Conservation (phyloP, 139 green algal genomes). For the Micractinium conductrix region DNA sequence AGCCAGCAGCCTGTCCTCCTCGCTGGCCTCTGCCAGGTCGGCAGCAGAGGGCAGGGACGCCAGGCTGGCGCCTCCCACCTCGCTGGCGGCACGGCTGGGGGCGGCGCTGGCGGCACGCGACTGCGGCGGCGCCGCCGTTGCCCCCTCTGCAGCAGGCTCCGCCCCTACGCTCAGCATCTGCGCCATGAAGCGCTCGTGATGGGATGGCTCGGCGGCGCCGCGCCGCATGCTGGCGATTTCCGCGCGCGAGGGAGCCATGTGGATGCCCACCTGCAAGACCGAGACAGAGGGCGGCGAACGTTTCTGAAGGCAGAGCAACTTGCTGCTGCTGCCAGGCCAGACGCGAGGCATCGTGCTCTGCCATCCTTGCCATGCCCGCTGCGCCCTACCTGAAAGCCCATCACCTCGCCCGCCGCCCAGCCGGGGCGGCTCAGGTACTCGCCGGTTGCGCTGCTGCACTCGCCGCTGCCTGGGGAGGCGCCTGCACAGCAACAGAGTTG, state of each 20-base stretch:
- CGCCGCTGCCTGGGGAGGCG: background rate
- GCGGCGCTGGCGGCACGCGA: too few relatives aligned
- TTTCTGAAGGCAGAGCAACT: background rate
- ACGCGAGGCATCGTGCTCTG: too few relatives aligned
- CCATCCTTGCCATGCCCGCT: background rate
- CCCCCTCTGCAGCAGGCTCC: too few relatives aligned
- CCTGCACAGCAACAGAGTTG: background rate
- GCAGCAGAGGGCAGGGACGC: too few relatives aligned
- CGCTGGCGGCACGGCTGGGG: background rate
- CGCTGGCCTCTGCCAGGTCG: background rate
- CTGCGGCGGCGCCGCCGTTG: too few relatives aligned
- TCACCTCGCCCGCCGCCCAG: background rate
- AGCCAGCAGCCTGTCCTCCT: constrained; percentile 22
- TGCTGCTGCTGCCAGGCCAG: too few relatives aligned
- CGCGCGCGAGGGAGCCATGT: background rate
- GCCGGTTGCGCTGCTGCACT: background rate
- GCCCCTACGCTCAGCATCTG: too few relatives aligned
- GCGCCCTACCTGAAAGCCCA: constrained; percentile 1
- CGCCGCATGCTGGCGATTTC: background rate
- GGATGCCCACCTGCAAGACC: background rate
- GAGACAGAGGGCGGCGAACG: background rate
- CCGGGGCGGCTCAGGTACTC: background rate
- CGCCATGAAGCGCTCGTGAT: background rate
- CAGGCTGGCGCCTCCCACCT: background rate
- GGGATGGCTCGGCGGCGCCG: background rate